These are phyloP conservation scores for Fusarium sp. DNA, from an alignment of 2,329 filamentous ascomycete species.

Conservation along the genomic window DNA sequence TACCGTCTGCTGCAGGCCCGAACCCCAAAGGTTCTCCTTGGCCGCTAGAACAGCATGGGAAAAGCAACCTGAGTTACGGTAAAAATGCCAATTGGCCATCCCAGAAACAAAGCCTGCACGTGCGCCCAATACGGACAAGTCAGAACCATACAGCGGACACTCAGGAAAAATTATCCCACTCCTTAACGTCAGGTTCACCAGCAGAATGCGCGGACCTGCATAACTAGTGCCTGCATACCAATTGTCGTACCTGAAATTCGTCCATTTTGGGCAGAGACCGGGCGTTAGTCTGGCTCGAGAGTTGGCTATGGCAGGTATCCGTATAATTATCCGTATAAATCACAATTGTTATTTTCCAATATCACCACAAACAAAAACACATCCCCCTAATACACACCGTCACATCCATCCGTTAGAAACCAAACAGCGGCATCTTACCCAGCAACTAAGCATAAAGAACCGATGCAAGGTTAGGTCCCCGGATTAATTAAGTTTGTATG, in stretches of 20 bases:
- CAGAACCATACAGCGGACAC: constrained; percentile 12
- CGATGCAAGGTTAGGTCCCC: neutral
- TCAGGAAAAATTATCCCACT: constrained; percentile 20
- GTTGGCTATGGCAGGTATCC: neutral
- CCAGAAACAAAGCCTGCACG: constrained; percentile 38
- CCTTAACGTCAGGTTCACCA: constrained; percentile 7
- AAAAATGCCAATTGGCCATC: constrained; percentile 25
- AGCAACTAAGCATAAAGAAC: constrained; percentile 3
- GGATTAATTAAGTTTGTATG: constrained; percentile 3
- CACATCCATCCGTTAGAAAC: neutral
- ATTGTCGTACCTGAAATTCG: constrained; percentile 25
- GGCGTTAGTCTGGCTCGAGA: constrained; percentile 19
- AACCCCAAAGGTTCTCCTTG: neutral
- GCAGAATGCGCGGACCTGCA: neutral
- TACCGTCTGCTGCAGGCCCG: constrained; percentile 1
- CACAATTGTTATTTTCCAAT: too few species aligned
- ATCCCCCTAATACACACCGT: neutral
- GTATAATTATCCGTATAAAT: constrained; percentile 1
- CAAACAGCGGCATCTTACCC: constrained; percentile 8
- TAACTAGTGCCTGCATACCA: constrained; percentile 20
- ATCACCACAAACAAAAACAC: neutral
- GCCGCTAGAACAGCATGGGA: constrained; percentile 28
- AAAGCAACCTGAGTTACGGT: constrained; percentile 12
- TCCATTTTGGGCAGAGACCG: constrained; percentile 25
- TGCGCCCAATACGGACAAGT: neutral